Base-by-base conservation (phyloP, 495 filamentous ascomycete genomes). In the Talaromyces proteolyticus region DNA sequence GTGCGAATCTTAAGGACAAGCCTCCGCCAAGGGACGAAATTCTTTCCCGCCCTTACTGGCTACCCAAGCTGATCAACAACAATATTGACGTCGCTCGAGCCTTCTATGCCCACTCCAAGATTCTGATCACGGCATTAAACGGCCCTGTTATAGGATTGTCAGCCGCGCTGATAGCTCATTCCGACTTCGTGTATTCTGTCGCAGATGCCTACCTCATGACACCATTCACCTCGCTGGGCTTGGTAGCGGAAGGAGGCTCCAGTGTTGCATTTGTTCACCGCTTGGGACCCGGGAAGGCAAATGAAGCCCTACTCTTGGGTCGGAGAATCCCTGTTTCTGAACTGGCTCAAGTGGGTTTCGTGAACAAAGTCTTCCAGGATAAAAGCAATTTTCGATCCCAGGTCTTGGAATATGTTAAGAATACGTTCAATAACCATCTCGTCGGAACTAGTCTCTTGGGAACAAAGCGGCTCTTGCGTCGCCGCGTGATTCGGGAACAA, bases 91-190 rank as follows among this genome's bases (percentile, higher is more conserved):
- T 49, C 2, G 45, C 51, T 11, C 6, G 45, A n/a, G 51, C 51
- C n/a, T 53, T 53, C 38, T 53, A 53, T 23, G n/a, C 18, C 3
- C 51, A 53, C 34, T 29, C 51, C 5, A 53, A 53, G 37, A 53
- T 49, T 24, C 37, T 53, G 12, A 38, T 53, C 8, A 49, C 51
- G 1, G 51, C 45, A 22, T 19, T 53, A 17, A 53, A 53, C 16
- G 51, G 51, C 10, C 51, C 51, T 14, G 44, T 49, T 1, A 37
- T 53, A 19, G 51, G 51, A 10, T 44, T 53, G 12, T 44, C 51
- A 3, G 51, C 51, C 16, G 44, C 51, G 3, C 16, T 53, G 37
- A 36, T 53, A 8, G 14, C 51, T 22, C 51, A 49, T 17, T 53
- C 51, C 6, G 51, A 53, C 38, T 49, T 53, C 17, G 43, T 53